Evolutionary conservation across 805 yeast genomes (phyloP), one percentile per base, ranked within the genome.

Genomic region (Kurtzmaniella cleridarum): DNA sequence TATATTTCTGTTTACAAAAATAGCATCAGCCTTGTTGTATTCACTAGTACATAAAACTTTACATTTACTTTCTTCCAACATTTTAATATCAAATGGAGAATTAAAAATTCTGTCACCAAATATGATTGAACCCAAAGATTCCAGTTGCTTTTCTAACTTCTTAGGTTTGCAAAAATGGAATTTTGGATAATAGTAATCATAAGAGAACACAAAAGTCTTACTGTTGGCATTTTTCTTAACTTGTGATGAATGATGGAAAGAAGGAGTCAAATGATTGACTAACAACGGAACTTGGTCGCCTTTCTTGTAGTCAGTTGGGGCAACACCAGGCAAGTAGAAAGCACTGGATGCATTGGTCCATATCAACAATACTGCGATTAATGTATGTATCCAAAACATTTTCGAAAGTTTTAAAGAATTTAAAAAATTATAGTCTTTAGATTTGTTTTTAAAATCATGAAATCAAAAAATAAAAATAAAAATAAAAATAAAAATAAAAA

Each of bases 91-190:
- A 54, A 86, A 88, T 5, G 98, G 97, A 8, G 98, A 89, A 54
- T 86, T 81, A 70, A 85, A 89, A 46, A 93, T 89, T 57, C 98
- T 75, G 63, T 93, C 98, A 47, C 98, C 98, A 59, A 93, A 89
- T 42, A 93, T 75, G 48, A 93, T 83, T 2, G 97, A 82, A 7
- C 98, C 98, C 38, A 93, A 71, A 9, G 95, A 82, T 63, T 89
- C 98, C 46, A 86, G 79, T 58, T 88, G 95, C 51, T 83, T 83
- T 50, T 62, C 53, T 1, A 86, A 88, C 20, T 65, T 78, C 40
- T 64, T 59, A 1, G 98, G 98, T 41, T 60, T 57, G 63, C 98
- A 93, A 61, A 90, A 87, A 53, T 84, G 87, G 55, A 93, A 82
- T 47, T 79, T 78, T 27, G 81, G 80, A 62, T 81, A 82, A 63